These are phyloP conservation scores for Gomphus bonarii DNA, from an alignment of 1,284 basidiomycete species.

Conservation along the genomic window DNA sequence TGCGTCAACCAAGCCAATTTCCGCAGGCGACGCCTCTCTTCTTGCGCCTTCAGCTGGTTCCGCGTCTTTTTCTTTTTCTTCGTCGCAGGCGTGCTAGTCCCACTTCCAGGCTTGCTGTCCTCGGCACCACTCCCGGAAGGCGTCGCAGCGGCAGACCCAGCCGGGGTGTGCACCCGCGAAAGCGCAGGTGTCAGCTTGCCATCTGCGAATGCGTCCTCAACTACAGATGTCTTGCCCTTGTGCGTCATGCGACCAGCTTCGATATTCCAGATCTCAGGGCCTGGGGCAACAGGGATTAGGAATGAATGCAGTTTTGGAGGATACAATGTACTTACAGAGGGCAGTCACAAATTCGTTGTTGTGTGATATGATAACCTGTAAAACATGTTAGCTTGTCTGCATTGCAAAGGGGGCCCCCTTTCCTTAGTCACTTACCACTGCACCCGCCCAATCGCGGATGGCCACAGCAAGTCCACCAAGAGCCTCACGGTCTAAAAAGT, in stretches of 20 bases:
- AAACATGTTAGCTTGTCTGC: neutral
- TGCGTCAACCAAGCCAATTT: slow-evolving; percentile 79
- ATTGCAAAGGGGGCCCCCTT: neutral
- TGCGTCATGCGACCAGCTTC: slow-evolving; percentile 75
- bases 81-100: slow-evolving; percentile 32
- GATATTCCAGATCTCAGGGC: slow-evolving; percentile 77
- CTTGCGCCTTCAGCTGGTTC: slow-evolving; percentile 83
- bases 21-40: slow-evolving; percentile 69
- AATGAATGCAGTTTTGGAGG: slow-evolving; percentile 11
- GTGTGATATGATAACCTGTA: slow-evolving; percentile 89
- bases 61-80: slow-evolving; percentile 91
- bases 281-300: slow-evolving; percentile 25
- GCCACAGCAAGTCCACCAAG: slow-evolving; percentile 91
- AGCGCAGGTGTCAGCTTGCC: slow-evolving; percentile 56
- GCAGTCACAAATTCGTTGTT: slow-evolving; percentile 87
- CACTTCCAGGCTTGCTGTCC: slow-evolving; percentile 31
- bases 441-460: slow-evolving; percentile 94
- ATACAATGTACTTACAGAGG: slow-evolving; percentile 49
- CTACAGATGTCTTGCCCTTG: slow-evolving; percentile 77
- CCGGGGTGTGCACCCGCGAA: slow-evolving; percentile 55
- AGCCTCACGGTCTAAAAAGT: slow-evolving; percentile 90
- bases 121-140: slow-evolving; percentile 68
- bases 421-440: slow-evolving; percentile 51
- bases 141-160: slow-evolving; percentile 49
- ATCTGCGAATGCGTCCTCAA: slow-evolving; percentile 67